Percentiles rank a stretch among this genome's conserved stretches.
Conservation (phyloP, 2,329 filamentous ascomycete species). For the Calonectria crousiana region DNA sequence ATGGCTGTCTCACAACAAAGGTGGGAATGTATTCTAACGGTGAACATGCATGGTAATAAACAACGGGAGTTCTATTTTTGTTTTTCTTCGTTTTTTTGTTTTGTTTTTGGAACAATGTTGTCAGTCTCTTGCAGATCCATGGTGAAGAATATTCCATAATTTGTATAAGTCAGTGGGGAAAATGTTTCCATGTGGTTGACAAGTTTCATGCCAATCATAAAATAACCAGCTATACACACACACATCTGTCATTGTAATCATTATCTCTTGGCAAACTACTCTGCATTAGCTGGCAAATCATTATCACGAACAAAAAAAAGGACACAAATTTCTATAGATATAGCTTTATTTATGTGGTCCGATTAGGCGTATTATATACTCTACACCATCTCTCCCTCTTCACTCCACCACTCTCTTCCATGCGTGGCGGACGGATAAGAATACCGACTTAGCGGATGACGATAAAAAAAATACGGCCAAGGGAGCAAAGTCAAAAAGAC, state of each 20-base stretch:
- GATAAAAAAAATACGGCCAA: not conserved
- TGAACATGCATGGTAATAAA: conserved; percentile 8
- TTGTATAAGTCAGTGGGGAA: not conserved
- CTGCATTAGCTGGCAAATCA: not conserved
- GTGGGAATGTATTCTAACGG: conserved; percentile 9
- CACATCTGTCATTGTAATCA: not conserved
- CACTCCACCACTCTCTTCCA: not conserved
- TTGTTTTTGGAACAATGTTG: not conserved
- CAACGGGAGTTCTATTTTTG: conserved; percentile 13
- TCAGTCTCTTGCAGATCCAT: not conserved
- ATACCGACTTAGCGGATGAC: not conserved
- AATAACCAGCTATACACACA: not conserved
- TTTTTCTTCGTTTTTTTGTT: not conserved
- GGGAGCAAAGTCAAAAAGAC: not conserved
- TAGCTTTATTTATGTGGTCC: conserved; percentile 5
- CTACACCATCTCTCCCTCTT: conserved; percentile 11
- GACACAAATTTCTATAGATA: not conserved
- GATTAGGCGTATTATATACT: conserved; percentile 7
- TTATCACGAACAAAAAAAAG: not conserved
- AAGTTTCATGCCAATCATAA: not conserved
- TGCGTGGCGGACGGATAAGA: not conserved
- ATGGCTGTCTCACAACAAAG: conserved; percentile 2
- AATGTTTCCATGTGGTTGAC: not conserved
- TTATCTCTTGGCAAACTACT: not conserved
- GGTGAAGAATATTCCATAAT: not conserved